Evolutionary conservation across 1,284 basidiomycete species (phyloP).

Genomic region (Polyporus tsugae): DNA sequence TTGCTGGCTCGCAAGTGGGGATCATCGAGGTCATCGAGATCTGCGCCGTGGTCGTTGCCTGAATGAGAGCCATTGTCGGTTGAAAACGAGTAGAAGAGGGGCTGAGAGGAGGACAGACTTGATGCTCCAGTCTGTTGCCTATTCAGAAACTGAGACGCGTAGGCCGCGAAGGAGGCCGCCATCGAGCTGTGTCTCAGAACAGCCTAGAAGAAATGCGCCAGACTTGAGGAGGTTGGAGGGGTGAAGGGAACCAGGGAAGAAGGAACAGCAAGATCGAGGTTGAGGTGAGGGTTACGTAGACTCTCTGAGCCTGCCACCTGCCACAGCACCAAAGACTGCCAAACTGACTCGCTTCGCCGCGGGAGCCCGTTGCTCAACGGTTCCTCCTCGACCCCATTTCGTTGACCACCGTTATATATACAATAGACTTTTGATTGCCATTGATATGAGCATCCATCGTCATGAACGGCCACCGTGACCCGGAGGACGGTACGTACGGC

Average conservation of each 20-base stretch:
- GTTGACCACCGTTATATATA: background rate
- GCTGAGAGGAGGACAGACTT: slow-evolving; percentile 69
- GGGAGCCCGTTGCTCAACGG: slow-evolving; percentile 7
- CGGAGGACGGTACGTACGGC: background rate
- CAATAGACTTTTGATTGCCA: background rate
- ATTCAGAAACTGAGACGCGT: slow-evolving; percentile 72
- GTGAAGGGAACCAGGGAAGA: slow-evolving; percentile 10
- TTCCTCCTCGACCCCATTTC: background rate
- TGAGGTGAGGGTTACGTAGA: slow-evolving; percentile 34
- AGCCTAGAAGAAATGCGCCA: slow-evolving; percentile 16
- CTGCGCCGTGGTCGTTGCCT: slow-evolving; percentile 55
- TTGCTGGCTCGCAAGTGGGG: slow-evolving; percentile 67
- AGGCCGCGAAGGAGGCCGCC: slow-evolving; percentile 70
- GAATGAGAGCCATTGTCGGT: slow-evolving; percentile 72
- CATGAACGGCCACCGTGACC: background rate
- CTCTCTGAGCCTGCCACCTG: slow-evolving; percentile 22
- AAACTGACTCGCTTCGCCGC: slow-evolving; percentile 30
- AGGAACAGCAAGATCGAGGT: slow-evolving; percentile 21
- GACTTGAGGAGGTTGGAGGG: slow-evolving; percentile 16
- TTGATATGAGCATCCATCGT: background rate
- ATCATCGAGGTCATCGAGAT: slow-evolving; percentile 76
- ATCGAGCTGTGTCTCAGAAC: slow-evolving; percentile 39
- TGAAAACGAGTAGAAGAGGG: slow-evolving; percentile 84
- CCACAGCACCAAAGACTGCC: slow-evolving; percentile 29
- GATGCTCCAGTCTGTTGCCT: slow-evolving; percentile 54